phyloP scores from a whole-genome alignment of 75 land plant genomes.

The Cryptomeria japonica region DNA sequence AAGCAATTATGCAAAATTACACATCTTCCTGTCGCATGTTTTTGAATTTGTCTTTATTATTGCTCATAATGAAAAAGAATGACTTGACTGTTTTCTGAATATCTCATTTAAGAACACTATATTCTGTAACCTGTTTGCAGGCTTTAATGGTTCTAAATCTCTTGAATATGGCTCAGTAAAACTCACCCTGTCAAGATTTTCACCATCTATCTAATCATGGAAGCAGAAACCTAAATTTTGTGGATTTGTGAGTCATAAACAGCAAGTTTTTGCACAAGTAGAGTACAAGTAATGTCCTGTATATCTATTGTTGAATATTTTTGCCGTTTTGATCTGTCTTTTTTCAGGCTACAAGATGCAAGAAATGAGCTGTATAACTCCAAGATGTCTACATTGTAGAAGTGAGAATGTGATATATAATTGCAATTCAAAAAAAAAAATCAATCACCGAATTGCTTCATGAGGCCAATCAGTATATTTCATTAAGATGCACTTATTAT shows the following conservation, averaged over 20 bases:
- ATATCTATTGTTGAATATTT: background rate
- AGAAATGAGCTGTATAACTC: background rate
- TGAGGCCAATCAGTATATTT: too few relatives aligned
- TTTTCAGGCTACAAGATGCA: background rate
- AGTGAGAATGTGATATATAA: background rate
- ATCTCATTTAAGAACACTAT: background rate
- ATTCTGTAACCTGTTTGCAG: background rate
- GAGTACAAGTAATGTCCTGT: background rate
- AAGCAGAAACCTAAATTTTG: background rate
- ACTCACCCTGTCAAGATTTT: background rate
- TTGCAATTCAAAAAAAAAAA: background rate
- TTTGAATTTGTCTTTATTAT: background rate
- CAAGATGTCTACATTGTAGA: background rate
- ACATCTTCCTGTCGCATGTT: too few relatives aligned
- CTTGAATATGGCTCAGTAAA: slow-evolving; percentile 3
- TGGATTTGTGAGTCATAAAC: background rate
- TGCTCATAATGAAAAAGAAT: background rate
- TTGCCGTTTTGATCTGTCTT: background rate
- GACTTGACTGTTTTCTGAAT: background rate
- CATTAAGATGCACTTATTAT: too few relatives aligned
- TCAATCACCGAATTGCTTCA: background rate
- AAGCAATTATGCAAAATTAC: background rate
- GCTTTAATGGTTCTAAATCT: background rate
- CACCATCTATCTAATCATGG: background rate
- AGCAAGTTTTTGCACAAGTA: background rate